Evolutionary conservation across 768 basidiomycete genomes (phyloP), one percentile per base, ranked within the genome.

Genomic region (Pleurotus ostreatus): DNA sequence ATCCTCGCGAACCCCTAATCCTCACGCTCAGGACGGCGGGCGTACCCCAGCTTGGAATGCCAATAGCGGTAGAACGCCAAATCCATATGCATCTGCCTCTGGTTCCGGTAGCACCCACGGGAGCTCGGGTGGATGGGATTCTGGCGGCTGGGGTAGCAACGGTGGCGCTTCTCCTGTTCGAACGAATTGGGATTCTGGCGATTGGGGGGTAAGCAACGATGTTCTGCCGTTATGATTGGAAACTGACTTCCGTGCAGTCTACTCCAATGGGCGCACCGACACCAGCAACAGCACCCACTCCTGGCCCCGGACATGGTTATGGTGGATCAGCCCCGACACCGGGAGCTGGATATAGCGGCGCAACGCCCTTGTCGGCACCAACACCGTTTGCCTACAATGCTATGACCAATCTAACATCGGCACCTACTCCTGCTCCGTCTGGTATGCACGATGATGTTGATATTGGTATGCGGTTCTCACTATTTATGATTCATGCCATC

Each of bases 1-100:
- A 6, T 72, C 74, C 41, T 80, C 83, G 25, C 73, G 81, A 55
- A 90, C 89, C 2, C 88, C 89, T 3, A 91, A 89, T 66, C 86
- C 88, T 1, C 87, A 89, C 57, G 68, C 74, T 48, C 70, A 72
- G 39, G 74, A 77, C 34, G 73, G 80, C 8, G 73, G 74, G 59
- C 51, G 51, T 39, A 82, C 80, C 25, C 81, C 82, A 0, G 80
- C 78, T 55, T 60, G 61, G 58, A 63, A 65, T 46, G 61, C 63
- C 57, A 57, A 63, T 13, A 46, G 48, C 15, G 51, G 51, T 23
- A 16, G 44, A 5, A 57, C 55, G 41, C 55, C 59, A 3, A 55
- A 54, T 40, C 55, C 47, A 5, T 39, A 48, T 55, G 22, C 55
- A 15, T 47, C 55, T 55, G 38, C 55, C 5, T 55, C 55, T 9